Evolutionary conservation across 2,329 filamentous ascomycete species (phyloP), one percentile per base, ranked within the genome.

Genomic region (Penicillium glabrum): DNA sequence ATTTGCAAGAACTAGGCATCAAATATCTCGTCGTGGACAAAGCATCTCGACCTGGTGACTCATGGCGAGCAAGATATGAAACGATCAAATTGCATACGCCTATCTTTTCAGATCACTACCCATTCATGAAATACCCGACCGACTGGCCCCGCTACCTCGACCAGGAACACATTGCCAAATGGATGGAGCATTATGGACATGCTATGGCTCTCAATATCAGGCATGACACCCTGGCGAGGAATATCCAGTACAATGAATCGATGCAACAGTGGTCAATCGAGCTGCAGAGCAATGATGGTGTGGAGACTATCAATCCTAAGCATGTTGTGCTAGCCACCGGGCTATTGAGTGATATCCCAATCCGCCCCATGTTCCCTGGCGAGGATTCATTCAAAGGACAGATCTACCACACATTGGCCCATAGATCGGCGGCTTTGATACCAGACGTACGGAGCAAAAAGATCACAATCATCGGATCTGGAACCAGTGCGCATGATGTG

Each of bases 11-110:
- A 14, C 21, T 55, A 10, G 53, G 53, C 10, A n/a, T 55, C 14
- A 45, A 50, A 35, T 55, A 55, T 50, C 53, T 50, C 37, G 19
- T 55, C 37, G 53, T 55, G 46, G 53, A 55, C n/a, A 50, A 50
- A 37, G 46, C 35, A 19, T 50, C 53, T 55, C 53, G 26, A 23
- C 35, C 37, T 16, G 53, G 53, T 37, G 53, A 55, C 2, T 23
- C 53, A 14, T 55, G 53, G 53, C 46, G 26, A 24, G 24, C 35
- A 2, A 55, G 53, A 50, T 55, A 55, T 37, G 37, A 50, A 7
- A 37, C 53, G 13, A 46, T 55, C 19, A 55, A 46, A 45, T 11
- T 50, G 8, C 53, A 55, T 23, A 55, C 53, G 19, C 53, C 53
- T 5, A 37, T 26, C 9, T 44, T 21, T 3, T n/a, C 53, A 6